Evolutionary conservation across 306 rosid species (phyloP).

Genomic region (Fagus crenata): DNA sequence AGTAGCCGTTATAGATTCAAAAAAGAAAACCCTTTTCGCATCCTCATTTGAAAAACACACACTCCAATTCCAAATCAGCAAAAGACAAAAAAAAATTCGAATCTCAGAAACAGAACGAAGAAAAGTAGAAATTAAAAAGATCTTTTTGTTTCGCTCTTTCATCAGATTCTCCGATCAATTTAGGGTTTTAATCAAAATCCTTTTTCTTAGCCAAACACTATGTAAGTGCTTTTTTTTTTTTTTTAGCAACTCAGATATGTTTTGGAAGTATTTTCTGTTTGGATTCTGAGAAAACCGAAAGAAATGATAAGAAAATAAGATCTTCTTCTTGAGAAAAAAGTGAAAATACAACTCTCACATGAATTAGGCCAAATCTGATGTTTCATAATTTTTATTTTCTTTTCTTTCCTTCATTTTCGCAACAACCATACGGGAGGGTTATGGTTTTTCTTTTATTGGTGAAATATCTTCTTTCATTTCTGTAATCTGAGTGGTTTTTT

Average conservation of each 20-base stretch:
- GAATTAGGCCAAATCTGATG: background rate
- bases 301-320: background rate
- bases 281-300: background rate
- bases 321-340: background rate
- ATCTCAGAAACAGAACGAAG: background rate
- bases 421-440: too few relatives aligned
- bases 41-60: conserved; percentile 23
- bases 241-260: background rate
- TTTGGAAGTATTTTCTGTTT: background rate
- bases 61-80: background rate
- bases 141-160: conserved; percentile 28
- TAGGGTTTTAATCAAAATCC: background rate
- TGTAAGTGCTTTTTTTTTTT: background rate
- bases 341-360: background rate
- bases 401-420: too few relatives aligned
- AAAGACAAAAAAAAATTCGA: background rate
- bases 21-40: too few relatives aligned
- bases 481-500: background rate
- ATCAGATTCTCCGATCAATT: conserved; percentile 34
- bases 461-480: background rate
- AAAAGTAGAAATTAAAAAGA: background rate
- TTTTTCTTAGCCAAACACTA: conserved; percentile 2
- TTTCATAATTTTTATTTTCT: background rate
- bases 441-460: background rate
- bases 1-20: conserved; percentile 34